Base-by-base conservation (phyloP, 345 rosid genomes). In the Eucalyptus erythrocorys region DNA sequence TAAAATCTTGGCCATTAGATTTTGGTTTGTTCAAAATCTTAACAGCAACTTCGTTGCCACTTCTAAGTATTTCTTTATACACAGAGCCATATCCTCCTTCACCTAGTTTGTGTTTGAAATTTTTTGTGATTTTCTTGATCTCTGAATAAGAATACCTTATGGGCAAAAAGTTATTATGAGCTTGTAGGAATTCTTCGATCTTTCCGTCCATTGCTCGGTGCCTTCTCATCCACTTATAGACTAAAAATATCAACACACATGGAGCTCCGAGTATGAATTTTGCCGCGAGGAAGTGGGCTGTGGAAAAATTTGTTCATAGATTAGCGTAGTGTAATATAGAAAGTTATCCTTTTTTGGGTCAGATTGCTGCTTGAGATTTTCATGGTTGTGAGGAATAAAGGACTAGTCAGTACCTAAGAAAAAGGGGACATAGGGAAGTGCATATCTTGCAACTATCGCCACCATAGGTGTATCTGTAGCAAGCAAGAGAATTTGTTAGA, bases 391-490 rank as follows among this genome's bases (percentile, higher is more conserved):
- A 24, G 30, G 61, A 24, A 21, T 8, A 4, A 55, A 24, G 13
- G 61, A 24, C 61, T 2, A 24, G 61, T 55, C 61, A 22, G n/a
- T 53, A 53, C 59, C 59, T 22, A 53, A 0, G 3, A 55, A 22
- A 24, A 9, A 1, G 61, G 61, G 13, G 61, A 55, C 0, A 55
- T 4, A 4, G 19, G 57, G 24, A 51, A 50, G 57, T 51, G 57
- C 57, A 51, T 51, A 3, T 51, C 10, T 0, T 10, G 24, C 4
- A 51, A 51, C 24, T 51, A 19, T 0, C 10, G 10, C 24, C 1
- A 1, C 10, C 10, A 7, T 51, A 51, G 24, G 0, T 19, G 57
- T 51, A 51, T 55, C 61, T 55, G 61, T 24, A 24, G 61, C 2
- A 55, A 55, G 61, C 30, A 55, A 24, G 6, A 55, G 30, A 55